phyloP scores from a whole-genome alignment of 2,329 filamentous ascomycete species.

The Erysiphe pulchra region DNA sequence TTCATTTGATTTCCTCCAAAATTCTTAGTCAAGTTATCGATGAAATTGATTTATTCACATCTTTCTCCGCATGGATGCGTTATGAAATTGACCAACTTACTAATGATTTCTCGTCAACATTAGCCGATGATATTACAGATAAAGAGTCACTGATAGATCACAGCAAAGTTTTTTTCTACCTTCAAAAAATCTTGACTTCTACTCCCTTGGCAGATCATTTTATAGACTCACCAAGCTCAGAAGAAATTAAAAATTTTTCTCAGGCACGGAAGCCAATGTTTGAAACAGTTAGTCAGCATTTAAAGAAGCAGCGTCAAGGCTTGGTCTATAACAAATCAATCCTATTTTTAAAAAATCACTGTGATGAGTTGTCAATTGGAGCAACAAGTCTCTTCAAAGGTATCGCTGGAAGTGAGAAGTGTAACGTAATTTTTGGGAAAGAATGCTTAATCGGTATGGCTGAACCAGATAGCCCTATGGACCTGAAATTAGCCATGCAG shows the following conservation, averaged over 20 bases:
- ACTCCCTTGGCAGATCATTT: conserved; percentile 42
- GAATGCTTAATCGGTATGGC: conserved; percentile 11
- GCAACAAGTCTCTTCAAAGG: conserved; percentile 36
- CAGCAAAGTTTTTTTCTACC: conserved; percentile 48
- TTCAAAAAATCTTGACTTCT: conserved; percentile 39
- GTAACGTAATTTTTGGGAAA: conserved; percentile 40
- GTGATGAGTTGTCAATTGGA: conserved; percentile 28
- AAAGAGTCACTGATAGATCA: conserved; percentile 55
- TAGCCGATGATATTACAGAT: conserved; percentile 45
- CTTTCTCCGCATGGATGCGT: conserved; percentile 65
- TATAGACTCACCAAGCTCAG: conserved; percentile 22
- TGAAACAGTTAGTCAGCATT: conserved; percentile 18
- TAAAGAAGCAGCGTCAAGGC: conserved; percentile 10
- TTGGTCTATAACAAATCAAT: conserved; percentile 22
- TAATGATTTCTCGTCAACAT: conserved; percentile 29
- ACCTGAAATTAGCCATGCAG: conserved; percentile 9
- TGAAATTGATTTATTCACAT: conserved; percentile 51
- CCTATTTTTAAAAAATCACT: conserved; percentile 36
- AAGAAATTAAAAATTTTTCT: conserved; percentile 21
- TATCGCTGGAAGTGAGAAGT: conserved; percentile 42
- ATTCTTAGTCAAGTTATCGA: conserved; percentile 45
- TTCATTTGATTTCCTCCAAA: conserved; percentile 52
- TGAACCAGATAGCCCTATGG: conserved; percentile 5
- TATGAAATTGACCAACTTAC: conserved; percentile 59
- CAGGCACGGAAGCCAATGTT: conserved; percentile 19